Base-by-base conservation (phyloP, 805 yeast species). In the Cyberlindnera xishuangbannaensis region DNA sequence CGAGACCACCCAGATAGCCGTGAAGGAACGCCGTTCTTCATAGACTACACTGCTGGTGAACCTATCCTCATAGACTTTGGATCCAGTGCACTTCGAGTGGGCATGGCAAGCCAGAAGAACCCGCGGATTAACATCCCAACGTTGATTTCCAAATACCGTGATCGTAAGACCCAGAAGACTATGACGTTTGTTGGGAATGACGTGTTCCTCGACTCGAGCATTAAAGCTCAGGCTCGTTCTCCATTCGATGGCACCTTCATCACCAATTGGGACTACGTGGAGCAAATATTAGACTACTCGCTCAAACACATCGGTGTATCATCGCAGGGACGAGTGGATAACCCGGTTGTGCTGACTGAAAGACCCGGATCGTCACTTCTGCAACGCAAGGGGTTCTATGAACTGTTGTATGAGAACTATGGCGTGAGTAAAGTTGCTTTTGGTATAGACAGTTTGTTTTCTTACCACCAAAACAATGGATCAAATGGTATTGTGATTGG, bases 51-150 rank as follows among this genome's bases (percentile, higher is more conserved):
- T 25, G 30, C 61, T 1, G 74, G 74, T 3, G 66, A 69, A 2
- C 97, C 98, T 3, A 83, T 92, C 34, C 95, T 90, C 11, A 65
- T 92, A 8, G 99, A 92, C 59, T 65, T 92, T 34, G 98, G 97
- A 2, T 61, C 85, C 7, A 66, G 73, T 28, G 55, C 62, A 17
- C 59, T 76, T 27, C 68, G 82, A 47, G 67, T 76, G 2, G 94
- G 94, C 0, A 60, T 76, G 35, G 66, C 78, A 12, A 68, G 64
- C 29, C 33, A 57, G 1, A 12, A 40, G 4, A 37, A 55, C 35
- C 81, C 88, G n/a, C 57, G 73, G n/a, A 68, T 78, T 44, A 67
- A 67, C 16, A 85, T 83, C 45, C 82, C 94, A 2, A 69, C 82
- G 1, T 56, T 78, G 17, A 64, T 83, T 18, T 72, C 97, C 11